Evolutionary conservation across 257 asterid genomes (phyloP).

Genomic region (Oldenlandia corymbosa): DNA sequence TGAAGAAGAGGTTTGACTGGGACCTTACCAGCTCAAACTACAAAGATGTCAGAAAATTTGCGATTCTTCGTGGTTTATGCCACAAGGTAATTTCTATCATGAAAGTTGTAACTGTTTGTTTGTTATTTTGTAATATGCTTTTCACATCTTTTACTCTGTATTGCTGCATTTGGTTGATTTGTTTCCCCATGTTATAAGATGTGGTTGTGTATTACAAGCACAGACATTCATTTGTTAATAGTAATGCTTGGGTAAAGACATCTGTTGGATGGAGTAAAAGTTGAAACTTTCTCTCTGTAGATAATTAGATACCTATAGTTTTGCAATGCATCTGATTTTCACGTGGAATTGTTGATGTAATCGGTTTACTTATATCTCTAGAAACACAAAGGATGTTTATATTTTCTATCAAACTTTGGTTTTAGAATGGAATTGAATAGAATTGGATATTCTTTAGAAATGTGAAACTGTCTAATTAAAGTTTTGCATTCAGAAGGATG

Average conservation of each 20-base stretch:
- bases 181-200: not conserved
- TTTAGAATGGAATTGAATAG: not conserved
- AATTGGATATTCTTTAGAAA: not conserved
- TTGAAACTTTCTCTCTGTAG: too few relatives aligned
- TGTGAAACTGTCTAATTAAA: not conserved
- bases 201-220: not conserved
- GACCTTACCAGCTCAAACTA: constrained; percentile 53
- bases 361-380: not conserved
- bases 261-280: not conserved
- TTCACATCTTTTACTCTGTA: constrained; percentile 3
- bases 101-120: constrained; percentile 13
- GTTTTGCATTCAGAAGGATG: not conserved
- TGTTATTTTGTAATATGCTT: not conserved
- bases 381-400: not conserved
- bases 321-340: not conserved
- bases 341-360: not conserved
- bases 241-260: not conserved
- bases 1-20: constrained; percentile 86
- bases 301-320: not conserved
- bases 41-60: constrained; percentile 71
- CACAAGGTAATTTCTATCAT: constrained; percentile 57
- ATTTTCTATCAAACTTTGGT: not conserved
- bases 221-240: not conserved
- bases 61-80: constrained; percentile 92
- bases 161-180: not conserved